phyloP scores from a whole-genome alignment of 2,329 filamentous ascomycete genomes.

The Metarhizium robertsii region DNA sequence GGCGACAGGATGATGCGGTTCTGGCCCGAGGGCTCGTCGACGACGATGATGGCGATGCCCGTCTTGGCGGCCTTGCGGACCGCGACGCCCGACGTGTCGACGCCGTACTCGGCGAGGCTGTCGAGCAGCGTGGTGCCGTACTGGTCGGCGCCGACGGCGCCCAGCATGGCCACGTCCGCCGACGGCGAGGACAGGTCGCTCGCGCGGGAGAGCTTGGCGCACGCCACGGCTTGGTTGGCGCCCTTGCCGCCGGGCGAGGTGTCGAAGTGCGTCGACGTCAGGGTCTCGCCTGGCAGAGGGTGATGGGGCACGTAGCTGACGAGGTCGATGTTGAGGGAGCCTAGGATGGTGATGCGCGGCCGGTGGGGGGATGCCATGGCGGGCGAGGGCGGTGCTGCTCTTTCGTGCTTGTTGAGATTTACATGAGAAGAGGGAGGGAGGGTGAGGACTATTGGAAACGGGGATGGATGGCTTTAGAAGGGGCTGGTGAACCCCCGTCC shows the following conservation, averaged over 20 bases:
- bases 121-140: constrained; percentile 52
- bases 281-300: constrained; percentile 76
- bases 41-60: constrained; percentile 66
- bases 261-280: constrained; percentile 68
- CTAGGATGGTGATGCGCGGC: constrained; percentile 67
- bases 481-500: too few relatives aligned
- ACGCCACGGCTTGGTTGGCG: constrained; percentile 89
- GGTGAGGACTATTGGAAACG: too few relatives aligned
- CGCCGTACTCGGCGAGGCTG: constrained; percentile 50
- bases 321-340: constrained; percentile 91
- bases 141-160: constrained; percentile 60
- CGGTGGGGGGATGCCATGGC: constrained; percentile 8
- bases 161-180: constrained; percentile 56
- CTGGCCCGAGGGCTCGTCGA: constrained; percentile 63
- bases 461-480: not conserved
- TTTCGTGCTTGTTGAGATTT: not conserved
- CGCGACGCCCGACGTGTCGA: constrained; percentile 48
- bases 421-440: not conserved
- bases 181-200: constrained; percentile 16
- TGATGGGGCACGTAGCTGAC: constrained; percentile 80
- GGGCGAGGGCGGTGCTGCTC: not conserved
- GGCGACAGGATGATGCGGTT: constrained; percentile 69
- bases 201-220: constrained; percentile 66
- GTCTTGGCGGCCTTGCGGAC: constrained; percentile 40
- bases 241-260: constrained; percentile 88